Base-by-base conservation (phyloP, 306 rosid genomes). In the Ormosia semicastrata region DNA sequence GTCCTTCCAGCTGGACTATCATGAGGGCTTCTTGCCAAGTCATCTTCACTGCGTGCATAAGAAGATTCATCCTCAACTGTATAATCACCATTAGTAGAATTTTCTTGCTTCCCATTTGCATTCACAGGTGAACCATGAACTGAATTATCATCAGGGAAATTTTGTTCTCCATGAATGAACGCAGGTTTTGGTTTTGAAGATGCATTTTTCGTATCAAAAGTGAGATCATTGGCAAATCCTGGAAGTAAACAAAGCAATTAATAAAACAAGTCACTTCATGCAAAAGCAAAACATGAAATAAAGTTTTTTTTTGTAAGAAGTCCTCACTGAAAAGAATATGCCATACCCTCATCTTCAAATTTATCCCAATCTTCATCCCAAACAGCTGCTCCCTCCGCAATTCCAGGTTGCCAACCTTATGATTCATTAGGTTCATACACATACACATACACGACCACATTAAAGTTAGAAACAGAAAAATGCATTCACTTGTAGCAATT, bases 321-420 rank as follows among this genome's bases (percentile, higher is more conserved):
- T 30, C 34, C 49, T 40, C 14, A 11, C 44, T 24, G 43, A 37
- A 36, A 76, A 18, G 33, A 50, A 46, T 15, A 71, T 64, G 69
- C 80, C 87, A 62, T 79, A 95, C 99, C 98, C 88, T 91, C 99
- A 66, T 95, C 99, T 85, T 95, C 99, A 73, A 95, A 95, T 85
- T 95, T 95, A 90, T 95, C 99, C 99, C 99, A 95, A 56, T 95
- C 99, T 88, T 95, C 99, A 79, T 95, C 99, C 99, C 99, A 95
- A 66, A 84, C 87, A 79, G 94, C 91, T 58, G 99, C 92, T 63
- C 79, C 91, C 63, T 92, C 98, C 13, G 88, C 83, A 82, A 90
- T 84, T 82, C 95, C 98, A 41, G 98, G 98, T 95, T 88, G 94
- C 99, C 99, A 95, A 57, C 99, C 99, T 94, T 65, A 58, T 76